Percentiles rank a stretch among this genome's conserved stretches.
Conservation (phyloP, 129 eudicot species). For the Calendula officinalis region DNA sequence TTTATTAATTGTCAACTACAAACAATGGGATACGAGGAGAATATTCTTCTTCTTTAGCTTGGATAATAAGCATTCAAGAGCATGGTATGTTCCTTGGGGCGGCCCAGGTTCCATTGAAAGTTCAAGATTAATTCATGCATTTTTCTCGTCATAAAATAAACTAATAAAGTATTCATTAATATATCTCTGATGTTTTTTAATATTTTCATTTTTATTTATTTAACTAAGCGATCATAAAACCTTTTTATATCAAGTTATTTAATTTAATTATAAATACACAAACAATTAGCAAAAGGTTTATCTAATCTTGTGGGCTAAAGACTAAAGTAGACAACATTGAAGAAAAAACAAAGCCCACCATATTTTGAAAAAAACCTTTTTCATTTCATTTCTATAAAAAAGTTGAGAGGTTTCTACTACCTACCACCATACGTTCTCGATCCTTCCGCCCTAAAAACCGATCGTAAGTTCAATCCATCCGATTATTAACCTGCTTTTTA, state of each 20-base stretch:
- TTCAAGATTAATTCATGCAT: too few relatives aligned
- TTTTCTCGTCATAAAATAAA: too few relatives aligned
- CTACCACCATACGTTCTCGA: not conserved
- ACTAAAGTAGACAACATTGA: not conserved
- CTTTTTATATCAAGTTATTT: not conserved
- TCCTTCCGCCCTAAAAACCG: not conserved
- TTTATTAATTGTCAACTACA: not conserved
- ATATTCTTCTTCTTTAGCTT: conserved; percentile 1
- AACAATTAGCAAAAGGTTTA: too few relatives aligned
- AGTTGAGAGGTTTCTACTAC: not conserved
- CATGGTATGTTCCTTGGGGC: too few relatives aligned
- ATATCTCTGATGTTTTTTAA: too few relatives aligned
- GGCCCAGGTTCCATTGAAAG: too few relatives aligned
- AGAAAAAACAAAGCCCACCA: conserved; percentile 15
- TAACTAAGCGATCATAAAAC: too few relatives aligned
- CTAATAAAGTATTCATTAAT: too few relatives aligned
- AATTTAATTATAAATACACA: not conserved
- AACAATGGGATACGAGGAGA: not conserved
- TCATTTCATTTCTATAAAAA: conserved; percentile 2
- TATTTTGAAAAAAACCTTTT: not conserved
- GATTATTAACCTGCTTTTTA: not conserved
- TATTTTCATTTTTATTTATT: too few relatives aligned
- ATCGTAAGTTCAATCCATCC: conserved; percentile 6
- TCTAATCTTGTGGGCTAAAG: conserved; percentile 20
- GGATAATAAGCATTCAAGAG: not conserved